Evolutionary conservation across 2,329 filamentous ascomycete species (phyloP).

Genomic region (Fusarium domesticum): DNA sequence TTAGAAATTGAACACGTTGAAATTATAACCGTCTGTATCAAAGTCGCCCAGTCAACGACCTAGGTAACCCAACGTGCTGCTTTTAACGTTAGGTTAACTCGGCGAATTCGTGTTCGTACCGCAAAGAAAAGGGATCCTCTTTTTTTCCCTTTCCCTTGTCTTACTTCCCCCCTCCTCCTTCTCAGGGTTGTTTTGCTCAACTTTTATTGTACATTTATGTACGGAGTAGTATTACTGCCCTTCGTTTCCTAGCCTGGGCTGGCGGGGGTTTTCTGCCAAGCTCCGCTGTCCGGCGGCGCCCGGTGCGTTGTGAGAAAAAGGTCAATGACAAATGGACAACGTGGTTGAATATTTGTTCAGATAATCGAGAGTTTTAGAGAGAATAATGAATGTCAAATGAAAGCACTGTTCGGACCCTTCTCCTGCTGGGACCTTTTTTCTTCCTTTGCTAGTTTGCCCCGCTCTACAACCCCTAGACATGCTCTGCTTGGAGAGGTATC

Average conservation of each 20-base stretch:
- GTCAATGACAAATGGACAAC: neutral
- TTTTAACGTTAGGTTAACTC: constrained; percentile 7
- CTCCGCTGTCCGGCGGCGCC: constrained; percentile 5
- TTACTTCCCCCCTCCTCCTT: no score
- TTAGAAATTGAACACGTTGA: neutral
- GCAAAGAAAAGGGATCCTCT: constrained; percentile 18
- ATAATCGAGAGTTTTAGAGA: no score
- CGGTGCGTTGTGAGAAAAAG: neutral
- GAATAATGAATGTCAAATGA: no score
- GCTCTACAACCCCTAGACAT: neutral
- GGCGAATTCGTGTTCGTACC: constrained; percentile 18
- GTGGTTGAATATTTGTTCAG: neutral
- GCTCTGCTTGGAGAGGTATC: no score
- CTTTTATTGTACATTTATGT: no score
- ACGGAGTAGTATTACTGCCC: no score
- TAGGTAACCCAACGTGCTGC: constrained; percentile 29
- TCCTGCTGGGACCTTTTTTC: neutral
- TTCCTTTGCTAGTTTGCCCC: neutral
- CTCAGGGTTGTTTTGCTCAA: no score
- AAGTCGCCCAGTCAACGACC: constrained; percentile 20
- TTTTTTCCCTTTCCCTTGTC: constrained; percentile 10
- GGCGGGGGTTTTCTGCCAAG: no score
- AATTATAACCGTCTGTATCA: neutral
- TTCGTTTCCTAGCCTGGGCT: no score
- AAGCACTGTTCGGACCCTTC: neutral